phyloP scores from a whole-genome alignment of 176 grass and related monocot species.

The Carex scoparia region DNA sequence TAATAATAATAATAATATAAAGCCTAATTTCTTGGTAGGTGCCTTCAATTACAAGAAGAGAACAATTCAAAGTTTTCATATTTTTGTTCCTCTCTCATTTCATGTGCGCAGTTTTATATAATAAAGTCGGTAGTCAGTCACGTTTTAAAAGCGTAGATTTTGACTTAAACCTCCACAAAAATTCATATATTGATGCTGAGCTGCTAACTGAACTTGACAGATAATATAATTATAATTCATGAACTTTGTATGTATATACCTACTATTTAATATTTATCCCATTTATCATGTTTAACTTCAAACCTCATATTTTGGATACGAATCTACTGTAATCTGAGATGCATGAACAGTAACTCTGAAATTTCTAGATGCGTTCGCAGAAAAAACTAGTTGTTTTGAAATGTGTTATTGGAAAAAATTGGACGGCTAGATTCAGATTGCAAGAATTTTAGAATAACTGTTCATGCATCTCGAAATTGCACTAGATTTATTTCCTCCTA shows the following conservation, averaged over 20 bases:
- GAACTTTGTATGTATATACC: neutral
- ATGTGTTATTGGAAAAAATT: too few species aligned
- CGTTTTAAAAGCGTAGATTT: conserved; percentile 18
- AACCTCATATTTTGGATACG: neutral
- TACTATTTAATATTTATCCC: neutral
- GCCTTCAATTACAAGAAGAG: conserved; percentile 15
- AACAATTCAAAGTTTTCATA: neutral
- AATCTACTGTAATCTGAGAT: too few species aligned
- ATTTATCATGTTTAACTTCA: neutral
- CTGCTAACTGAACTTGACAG: conserved; percentile 16
- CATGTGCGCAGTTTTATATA: conserved; percentile 23
- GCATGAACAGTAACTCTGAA: too few species aligned
- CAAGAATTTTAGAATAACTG: too few species aligned
- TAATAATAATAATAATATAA: neutral
- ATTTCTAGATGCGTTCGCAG: too few species aligned
- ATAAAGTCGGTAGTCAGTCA: conserved; percentile 24
- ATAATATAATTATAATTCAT: conserved; percentile 3
- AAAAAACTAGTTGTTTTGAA: too few species aligned
- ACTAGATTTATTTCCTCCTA: too few species aligned
- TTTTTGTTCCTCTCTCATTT: conserved; percentile 14
- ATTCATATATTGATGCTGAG: conserved; percentile 20
- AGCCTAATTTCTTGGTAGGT: conserved; percentile 17
- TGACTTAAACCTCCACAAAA: conserved; percentile 9
- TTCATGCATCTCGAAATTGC: too few species aligned
- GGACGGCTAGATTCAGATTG: too few species aligned